These are phyloP conservation scores for Saccharomycopsis javanensis DNA, from an alignment of 805 yeast genomes.

Conservation along the genomic window DNA sequence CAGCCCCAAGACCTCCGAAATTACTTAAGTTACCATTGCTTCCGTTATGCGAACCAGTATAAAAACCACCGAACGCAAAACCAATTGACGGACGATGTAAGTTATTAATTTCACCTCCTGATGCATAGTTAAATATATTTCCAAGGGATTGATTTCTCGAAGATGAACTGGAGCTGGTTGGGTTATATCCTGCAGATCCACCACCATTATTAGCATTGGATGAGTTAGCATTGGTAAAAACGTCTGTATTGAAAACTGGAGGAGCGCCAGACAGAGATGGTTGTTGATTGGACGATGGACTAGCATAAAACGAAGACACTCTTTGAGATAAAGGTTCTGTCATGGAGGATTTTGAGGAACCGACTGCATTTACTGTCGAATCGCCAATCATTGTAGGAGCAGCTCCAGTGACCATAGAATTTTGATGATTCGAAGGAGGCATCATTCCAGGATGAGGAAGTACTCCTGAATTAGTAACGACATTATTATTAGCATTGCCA, in stretches of 20 bases:
- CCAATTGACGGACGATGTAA: constrained; percentile 9
- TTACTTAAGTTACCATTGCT: not conserved
- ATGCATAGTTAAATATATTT: constrained; percentile 11
- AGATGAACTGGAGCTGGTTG: constrained; percentile 2
- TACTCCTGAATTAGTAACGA: not conserved
- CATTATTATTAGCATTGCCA: constrained; percentile 6
- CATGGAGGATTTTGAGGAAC: not conserved
- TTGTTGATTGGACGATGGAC: not conserved
- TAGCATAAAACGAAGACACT: constrained; percentile 1
- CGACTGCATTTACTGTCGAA: not conserved
- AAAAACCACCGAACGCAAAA: not conserved
- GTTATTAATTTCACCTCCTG: not conserved
- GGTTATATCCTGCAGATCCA: not conserved
- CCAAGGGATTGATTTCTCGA: constrained; percentile 15
- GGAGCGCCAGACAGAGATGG: not conserved
- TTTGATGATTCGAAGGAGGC: not conserved
- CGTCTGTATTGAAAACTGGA: constrained; percentile 18
- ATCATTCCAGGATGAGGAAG: constrained; percentile 4
- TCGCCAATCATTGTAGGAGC: not conserved
- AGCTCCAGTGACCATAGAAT: not conserved
- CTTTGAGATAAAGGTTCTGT: not conserved
- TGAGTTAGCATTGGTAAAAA: constrained; percentile 3
- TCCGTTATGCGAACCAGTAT: not conserved
- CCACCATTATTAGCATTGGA: not conserved
- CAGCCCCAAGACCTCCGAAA: constrained; percentile 5